Percentiles rank a stretch among this genome's conserved stretches.
These are phyloP conservation scores for Penicillium sp. DNA, from an alignment of 2,329 filamentous ascomycete genomes.

Conservation along the genomic window DNA sequence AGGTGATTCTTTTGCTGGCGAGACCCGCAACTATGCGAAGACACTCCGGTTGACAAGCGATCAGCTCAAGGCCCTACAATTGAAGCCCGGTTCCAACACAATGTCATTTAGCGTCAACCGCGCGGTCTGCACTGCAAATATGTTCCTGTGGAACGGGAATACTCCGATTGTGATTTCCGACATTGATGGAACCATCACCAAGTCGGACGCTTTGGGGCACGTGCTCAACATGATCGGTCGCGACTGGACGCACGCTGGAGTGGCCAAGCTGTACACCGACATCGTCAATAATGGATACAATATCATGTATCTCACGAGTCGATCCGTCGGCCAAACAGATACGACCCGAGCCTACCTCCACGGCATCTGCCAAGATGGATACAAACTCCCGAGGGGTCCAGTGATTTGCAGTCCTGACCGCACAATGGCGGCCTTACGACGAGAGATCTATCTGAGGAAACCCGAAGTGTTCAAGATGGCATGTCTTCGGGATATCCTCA, in stretches of 20 bases:
- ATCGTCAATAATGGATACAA: slow-evolving; percentile 96
- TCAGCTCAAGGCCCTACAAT: slow-evolving; percentile 78
- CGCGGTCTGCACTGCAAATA: slow-evolving; percentile 83
- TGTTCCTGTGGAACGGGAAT: slow-evolving; percentile 91
- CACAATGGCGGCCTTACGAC: slow-evolving; percentile 85
- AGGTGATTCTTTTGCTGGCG: slow-evolving; percentile 50
- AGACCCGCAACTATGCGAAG: slow-evolving; percentile 90
- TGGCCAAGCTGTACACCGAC: slow-evolving; percentile 95
- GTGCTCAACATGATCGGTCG: slow-evolving; percentile 94
- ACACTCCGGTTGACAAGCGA: slow-evolving; percentile 92
- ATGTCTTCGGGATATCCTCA: slow-evolving; percentile 88
- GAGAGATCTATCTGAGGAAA: slow-evolving; percentile 92
- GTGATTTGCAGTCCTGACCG: slow-evolving; percentile 94
- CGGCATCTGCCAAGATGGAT: slow-evolving; percentile 83
- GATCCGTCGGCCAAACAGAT: slow-evolving; percentile 90
- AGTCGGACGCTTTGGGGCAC: slow-evolving; percentile 90
- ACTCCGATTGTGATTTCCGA: slow-evolving; percentile 96
- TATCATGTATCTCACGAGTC: slow-evolving; percentile 94
- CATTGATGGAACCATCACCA: slow-evolving; percentile 98
- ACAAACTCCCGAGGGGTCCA: slow-evolving; percentile 79
- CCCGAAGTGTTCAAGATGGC: slow-evolving; percentile 99
- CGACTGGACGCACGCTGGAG: slow-evolving; percentile 95
- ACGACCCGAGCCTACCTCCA: slow-evolving; percentile 84
- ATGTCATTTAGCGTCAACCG: slow-evolving; percentile 97
- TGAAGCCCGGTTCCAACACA: slow-evolving; percentile 81